Evolutionary conservation across 495 filamentous ascomycete species (phyloP).

Genomic region (Daldinia vernicosa): DNA sequence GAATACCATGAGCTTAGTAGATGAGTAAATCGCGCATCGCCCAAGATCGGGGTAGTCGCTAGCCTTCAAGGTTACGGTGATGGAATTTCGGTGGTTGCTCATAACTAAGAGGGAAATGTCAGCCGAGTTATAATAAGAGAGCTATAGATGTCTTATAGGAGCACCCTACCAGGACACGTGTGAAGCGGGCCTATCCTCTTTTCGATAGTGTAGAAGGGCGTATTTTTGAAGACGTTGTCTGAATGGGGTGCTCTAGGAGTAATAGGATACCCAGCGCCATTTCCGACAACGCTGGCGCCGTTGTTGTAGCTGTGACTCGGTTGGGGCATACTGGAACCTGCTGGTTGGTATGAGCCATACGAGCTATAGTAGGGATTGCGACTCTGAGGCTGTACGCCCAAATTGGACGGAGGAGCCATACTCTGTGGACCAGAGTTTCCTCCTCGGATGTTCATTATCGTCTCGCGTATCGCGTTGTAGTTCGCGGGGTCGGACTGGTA

Average conservation of each 20-base stretch:
- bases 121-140: constrained; percentile 26
- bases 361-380: constrained; percentile 26
- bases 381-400: constrained; percentile 24
- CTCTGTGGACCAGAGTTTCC: constrained; percentile 17
- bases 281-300: constrained; percentile 24
- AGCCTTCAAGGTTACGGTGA: constrained; percentile 61
- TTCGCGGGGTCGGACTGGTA: constrained; percentile 23
- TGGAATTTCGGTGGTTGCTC: constrained; percentile 67
- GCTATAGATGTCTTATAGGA: constrained; percentile 3
- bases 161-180: constrained; percentile 71
- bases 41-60: constrained; percentile 57
- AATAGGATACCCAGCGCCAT: constrained; percentile 33
- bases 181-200: constrained; percentile 67
- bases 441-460: constrained; percentile 25
- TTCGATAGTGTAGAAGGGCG: constrained; percentile 77
- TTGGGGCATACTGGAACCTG: constrained; percentile 7
- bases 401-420: constrained; percentile 33
- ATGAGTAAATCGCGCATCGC: constrained; percentile 61
- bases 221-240: constrained; percentile 71
- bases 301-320: constrained; percentile 15
- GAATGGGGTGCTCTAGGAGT: constrained; percentile 41
- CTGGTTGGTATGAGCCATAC: constrained; percentile 29
- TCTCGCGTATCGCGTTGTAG: constrained; percentile 32
- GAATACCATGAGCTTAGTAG: constrained; percentile 79
- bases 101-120: constrained; percentile 55